phyloP scores from a whole-genome alignment of 1,284 basidiomycete species.

The Anthracocystis walkeri region DNA sequence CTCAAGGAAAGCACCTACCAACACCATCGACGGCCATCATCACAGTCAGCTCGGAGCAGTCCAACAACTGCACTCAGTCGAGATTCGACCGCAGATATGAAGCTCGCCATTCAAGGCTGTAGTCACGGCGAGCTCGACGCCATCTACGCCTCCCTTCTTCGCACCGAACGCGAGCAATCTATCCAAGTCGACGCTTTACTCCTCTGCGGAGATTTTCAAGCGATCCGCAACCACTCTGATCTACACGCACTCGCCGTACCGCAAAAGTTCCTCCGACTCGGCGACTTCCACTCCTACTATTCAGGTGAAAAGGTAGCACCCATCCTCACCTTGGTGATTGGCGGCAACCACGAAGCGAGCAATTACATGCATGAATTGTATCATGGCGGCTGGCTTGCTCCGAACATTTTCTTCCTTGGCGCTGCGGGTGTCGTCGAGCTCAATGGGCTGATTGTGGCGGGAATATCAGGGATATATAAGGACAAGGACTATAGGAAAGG shows the following conservation, averaged over 20 bases:
- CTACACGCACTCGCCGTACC: slow-evolving; percentile 91
- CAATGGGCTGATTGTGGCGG: slow-evolving; percentile 82
- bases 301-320: slow-evolving; percentile 84
- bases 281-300: slow-evolving; percentile 82
- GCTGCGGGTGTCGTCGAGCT: slow-evolving; percentile 89
- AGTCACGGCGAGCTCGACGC: slow-evolving; percentile 78
- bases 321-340: slow-evolving; percentile 90
- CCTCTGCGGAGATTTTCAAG: slow-evolving; percentile 90
- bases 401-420: slow-evolving; percentile 96
- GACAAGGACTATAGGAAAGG: slow-evolving; percentile 77
- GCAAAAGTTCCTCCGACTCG: slow-evolving; percentile 84
- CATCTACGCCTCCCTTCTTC: slow-evolving; percentile 83
- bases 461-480: slow-evolving; percentile 94
- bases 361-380: slow-evolving; percentile 97
- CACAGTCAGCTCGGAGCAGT: not conserved
- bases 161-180: slow-evolving; percentile 75
- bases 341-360: slow-evolving; percentile 97
- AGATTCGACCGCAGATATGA: slow-evolving; percentile 20
- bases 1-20: not conserved
- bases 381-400: slow-evolving; percentile 78
- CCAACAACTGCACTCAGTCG: not conserved
- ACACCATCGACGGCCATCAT: slow-evolving; percentile 6
- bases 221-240: slow-evolving; percentile 86
- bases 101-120: slow-evolving; percentile 94
- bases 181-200: slow-evolving; percentile 85